Percentiles rank a stretch among this genome's conserved stretches.
phyloP scores from a whole-genome alignment of 192 early-diverging fungal genomes.

The Umbelopsis ramanniana region DNA sequence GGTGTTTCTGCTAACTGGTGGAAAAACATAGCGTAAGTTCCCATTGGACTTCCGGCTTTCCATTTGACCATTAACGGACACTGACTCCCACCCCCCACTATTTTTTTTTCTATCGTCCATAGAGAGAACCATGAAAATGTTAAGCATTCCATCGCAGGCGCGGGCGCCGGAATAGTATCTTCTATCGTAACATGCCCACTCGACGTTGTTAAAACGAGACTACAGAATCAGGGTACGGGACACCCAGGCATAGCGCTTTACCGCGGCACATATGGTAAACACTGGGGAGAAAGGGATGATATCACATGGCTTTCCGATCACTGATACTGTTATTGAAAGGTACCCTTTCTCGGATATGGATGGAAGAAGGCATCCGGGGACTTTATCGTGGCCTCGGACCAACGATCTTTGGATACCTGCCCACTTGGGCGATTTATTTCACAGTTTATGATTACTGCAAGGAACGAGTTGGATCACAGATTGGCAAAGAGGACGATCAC shows the following conservation, averaged over 20 bases:
- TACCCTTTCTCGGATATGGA: constrained; percentile 73
- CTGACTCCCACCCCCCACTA: background rate
- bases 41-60: background rate
- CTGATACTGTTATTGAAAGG: constrained; percentile 31
- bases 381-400: constrained; percentile 89
- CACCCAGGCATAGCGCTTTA: constrained; percentile 47
- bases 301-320: constrained; percentile 5
- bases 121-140: constrained; percentile 56
- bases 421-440: constrained; percentile 94
- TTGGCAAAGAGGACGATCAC: constrained; percentile 44
- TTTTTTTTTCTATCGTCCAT: background rate
- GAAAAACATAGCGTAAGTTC: constrained; percentile 30
- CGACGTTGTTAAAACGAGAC: constrained; percentile 92
- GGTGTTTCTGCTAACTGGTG: constrained; percentile 31
- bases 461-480: constrained; percentile 23
- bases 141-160: constrained; percentile 82
- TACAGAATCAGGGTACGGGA: constrained; percentile 81
- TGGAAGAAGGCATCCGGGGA: constrained; percentile 84
- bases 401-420: constrained; percentile 88
- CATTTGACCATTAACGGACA: background rate
- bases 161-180: constrained; percentile 79
- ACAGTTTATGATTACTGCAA: constrained; percentile 86
- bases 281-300: background rate
- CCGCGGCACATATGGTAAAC: constrained; percentile 58
- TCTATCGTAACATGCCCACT: constrained; percentile 88